Base-by-base conservation (phyloP, 257 asterid genomes). In the Henckelia pumila region DNA sequence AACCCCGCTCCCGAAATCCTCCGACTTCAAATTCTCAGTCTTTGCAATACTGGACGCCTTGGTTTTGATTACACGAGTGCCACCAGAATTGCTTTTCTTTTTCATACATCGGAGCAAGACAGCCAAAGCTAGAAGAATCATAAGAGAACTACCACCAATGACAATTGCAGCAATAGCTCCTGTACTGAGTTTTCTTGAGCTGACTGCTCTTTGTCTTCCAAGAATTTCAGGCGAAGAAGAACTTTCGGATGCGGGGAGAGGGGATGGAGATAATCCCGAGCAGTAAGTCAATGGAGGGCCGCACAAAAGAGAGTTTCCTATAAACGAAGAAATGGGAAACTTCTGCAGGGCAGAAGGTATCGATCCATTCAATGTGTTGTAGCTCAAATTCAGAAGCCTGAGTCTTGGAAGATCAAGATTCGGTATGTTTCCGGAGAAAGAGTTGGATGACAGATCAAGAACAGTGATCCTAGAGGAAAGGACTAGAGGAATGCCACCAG, bases 1-100 rank as follows among this genome's bases (percentile, higher is more conserved):
- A 40, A 88, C 91, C 1, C 97, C 97, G 49, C 96, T 91, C n/a
- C 96, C 99, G 5, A 94, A 91, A 71, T 94, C 97, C 28, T 79
- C 94, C 0, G 99, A 77, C 69, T 88, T 94, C 67, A 84, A 69
- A 66, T 82, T 79, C 63, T 81, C 95, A 0, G 61, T 75, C 77
- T 85, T 87, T 25, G 84, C 97, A 13, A 59, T 84, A 26, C 65
- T 83, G 0, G 84, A 25, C 20, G 79, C 85, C 85, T 85, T 87
- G 47, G 83, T 84, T 61, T 85, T 86, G 75, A 76, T 81, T 75
- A 73, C 82, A 32, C 83, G 73, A 1, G 83, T 57, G 20, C 61
- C 71, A 3, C 74, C 76, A 5, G 52, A 14, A 40, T 32, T 50
- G 17, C 47, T 75, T 67, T 63, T 87, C 84, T 80, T 87, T 82